phyloP scores from a whole-genome alignment of 1,284 basidiomycete species.

The Nidula niveotomentosa region DNA sequence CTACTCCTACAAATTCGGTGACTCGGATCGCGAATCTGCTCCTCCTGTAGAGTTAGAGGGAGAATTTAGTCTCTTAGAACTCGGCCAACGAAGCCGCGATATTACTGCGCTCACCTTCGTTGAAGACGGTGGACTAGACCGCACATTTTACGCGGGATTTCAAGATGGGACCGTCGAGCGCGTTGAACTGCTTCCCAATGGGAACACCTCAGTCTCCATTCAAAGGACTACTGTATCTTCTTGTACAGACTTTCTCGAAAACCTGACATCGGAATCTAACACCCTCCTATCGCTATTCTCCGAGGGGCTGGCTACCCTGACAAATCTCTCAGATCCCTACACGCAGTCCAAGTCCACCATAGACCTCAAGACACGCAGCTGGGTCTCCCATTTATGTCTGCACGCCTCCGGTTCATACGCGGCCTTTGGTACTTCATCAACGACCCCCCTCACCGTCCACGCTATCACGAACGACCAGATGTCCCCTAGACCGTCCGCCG shows the following conservation, averaged over 20 bases:
- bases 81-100: slow-evolving; percentile 38
- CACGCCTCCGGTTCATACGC: slow-evolving; percentile 55
- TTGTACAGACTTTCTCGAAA: slow-evolving; percentile 47
- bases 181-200: slow-evolving; percentile 8
- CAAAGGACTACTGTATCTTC: slow-evolving; percentile 4
- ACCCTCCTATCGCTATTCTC: slow-evolving; percentile 58
- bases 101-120: slow-evolving; percentile 51
- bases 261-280: slow-evolving; percentile 44
- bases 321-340: slow-evolving; percentile 20
- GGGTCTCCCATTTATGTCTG: slow-evolving; percentile 57
- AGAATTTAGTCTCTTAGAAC: slow-evolving; percentile 37
- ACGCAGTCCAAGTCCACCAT: slow-evolving; percentile 21
- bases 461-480: slow-evolving; percentile 45
- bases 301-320: slow-evolving; percentile 46
- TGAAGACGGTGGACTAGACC: slow-evolving; percentile 46
- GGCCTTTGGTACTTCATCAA: slow-evolving; percentile 64
- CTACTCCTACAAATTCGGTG: slow-evolving; percentile 55
- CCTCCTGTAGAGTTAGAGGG: slow-evolving; percentile 53
- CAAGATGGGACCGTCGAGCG: slow-evolving; percentile 59
- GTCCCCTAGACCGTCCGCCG: slow-evolving; percentile 41
- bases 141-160: slow-evolving; percentile 58
- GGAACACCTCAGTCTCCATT: slow-evolving; percentile 12
- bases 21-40: slow-evolving; percentile 22
- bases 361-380: slow-evolving; percentile 51
- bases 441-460: slow-evolving; percentile 57